phyloP scores from a whole-genome alignment of 352 stramenopile species.

The Thraustochytrium striatum region DNA sequence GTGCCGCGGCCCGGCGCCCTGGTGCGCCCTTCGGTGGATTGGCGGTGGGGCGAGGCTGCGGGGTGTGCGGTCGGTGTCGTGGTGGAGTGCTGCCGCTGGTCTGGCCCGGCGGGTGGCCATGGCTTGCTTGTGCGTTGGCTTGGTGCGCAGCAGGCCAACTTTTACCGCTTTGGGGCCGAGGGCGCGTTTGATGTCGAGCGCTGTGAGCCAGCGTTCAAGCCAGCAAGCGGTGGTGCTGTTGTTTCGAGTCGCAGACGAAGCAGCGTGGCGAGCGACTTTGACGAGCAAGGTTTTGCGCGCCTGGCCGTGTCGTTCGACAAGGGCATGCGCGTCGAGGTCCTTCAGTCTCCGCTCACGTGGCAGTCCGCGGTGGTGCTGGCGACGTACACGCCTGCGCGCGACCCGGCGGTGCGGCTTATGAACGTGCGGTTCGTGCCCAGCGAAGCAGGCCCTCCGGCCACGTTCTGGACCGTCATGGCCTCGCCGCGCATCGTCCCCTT shows the following conservation, averaged over 20 bases:
- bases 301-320: too few species aligned
- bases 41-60: too few species aligned
- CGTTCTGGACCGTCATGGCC: too few species aligned
- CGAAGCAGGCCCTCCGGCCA: too few species aligned
- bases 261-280: neutral
- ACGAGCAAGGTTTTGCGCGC: too few species aligned
- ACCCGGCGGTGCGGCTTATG: too few species aligned
- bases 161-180: neutral
- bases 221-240: too few species aligned
- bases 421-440: too few species aligned
- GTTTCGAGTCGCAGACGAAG: neutral
- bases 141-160: neutral
- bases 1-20: neutral
- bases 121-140: neutral
- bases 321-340: neutral
- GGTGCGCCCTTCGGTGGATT: neutral
- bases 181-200: neutral
- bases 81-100: neutral
- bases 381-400: too few species aligned
- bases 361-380: neutral
- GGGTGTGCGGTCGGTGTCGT: neutral
- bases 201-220: too few species aligned
- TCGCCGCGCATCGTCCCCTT: too few species aligned
- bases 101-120: neutral
- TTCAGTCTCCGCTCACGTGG: neutral